A percentile compares a stretch with the other conserved stretches of the same genome.
Conservation (phyloP, 768 basidiomycete species). For the Russula sp. region DNA sequence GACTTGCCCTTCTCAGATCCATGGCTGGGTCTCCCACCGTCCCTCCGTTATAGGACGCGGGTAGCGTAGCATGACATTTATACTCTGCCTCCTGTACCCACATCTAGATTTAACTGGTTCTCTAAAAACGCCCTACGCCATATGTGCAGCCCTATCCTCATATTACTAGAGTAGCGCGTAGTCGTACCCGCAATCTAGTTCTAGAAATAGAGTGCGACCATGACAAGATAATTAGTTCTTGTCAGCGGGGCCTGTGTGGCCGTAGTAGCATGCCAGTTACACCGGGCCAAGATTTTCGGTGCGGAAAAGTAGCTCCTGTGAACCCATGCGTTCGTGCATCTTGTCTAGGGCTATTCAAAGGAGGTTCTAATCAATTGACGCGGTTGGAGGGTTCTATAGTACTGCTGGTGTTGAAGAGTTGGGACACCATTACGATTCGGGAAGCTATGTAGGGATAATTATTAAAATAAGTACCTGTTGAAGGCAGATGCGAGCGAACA, state of each 20-base stretch:
- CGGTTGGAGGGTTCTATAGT: not conserved
- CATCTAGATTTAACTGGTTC: not conserved
- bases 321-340: not conserved
- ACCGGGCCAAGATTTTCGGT: not conserved
- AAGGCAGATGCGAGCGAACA: conserved; percentile 27
- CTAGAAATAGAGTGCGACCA: not conserved
- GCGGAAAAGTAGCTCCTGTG: not conserved
- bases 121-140: not conserved
- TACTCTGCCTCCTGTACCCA: not conserved
- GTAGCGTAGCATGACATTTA: not conserved
- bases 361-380: not conserved
- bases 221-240: no score
- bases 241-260: not conserved
- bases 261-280: not conserved
- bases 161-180: no score
- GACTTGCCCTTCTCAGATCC: conserved; percentile 17
- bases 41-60: no score
- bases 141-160: not conserved
- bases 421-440: not conserved
- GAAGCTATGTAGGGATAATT: not conserved
- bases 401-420: not conserved
- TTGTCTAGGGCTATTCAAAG: not conserved
- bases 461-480: conserved; percentile 31
- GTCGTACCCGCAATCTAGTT: not conserved
- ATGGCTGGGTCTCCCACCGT: conserved; percentile 1